These are phyloP conservation scores for Ascomycota sp. DNA, from an alignment of 2,329 filamentous ascomycete genomes.

Conservation along the genomic window DNA sequence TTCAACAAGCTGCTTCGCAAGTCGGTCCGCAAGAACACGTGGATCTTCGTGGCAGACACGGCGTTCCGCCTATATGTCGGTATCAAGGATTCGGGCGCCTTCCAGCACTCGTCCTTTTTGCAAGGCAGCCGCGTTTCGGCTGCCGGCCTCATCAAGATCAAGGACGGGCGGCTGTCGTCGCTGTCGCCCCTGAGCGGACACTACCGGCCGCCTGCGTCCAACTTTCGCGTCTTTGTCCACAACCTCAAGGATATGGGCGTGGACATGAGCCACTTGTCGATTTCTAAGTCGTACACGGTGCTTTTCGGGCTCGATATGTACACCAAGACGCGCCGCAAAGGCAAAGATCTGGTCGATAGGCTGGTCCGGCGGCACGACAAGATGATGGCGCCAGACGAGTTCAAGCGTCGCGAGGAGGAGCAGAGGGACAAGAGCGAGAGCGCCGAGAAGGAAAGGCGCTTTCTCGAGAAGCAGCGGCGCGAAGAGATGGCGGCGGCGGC, in stretches of 20 bases:
- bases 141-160: conserved; percentile 70
- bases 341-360: conserved; percentile 33
- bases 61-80: conserved; percentile 72
- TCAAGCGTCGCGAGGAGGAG: conserved; percentile 33
- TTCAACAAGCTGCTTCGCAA: conserved; percentile 63
- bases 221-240: conserved; percentile 65
- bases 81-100: conserved; percentile 73
- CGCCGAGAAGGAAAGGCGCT: conserved; percentile 26
- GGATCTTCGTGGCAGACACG: conserved; percentile 85
- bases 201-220: conserved; percentile 65
- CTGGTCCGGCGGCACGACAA: conserved; percentile 34
- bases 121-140: conserved; percentile 65
- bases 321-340: conserved; percentile 42
- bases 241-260: conserved; percentile 51
- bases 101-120: conserved; percentile 81
- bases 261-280: conserved; percentile 59
- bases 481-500: conserved; percentile 8
- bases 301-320: conserved; percentile 71
- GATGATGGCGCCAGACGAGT: conserved; percentile 39
- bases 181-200: conserved; percentile 58
- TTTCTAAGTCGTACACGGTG: conserved; percentile 65
- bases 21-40: conserved; percentile 68
- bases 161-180: conserved; percentile 54
- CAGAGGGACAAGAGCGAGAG: conserved; percentile 40
- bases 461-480: conserved; percentile 17